These are phyloP conservation scores for Arthrobotrys conoides DNA, from an alignment of 2,329 filamentous ascomycete species.

Conservation along the genomic window DNA sequence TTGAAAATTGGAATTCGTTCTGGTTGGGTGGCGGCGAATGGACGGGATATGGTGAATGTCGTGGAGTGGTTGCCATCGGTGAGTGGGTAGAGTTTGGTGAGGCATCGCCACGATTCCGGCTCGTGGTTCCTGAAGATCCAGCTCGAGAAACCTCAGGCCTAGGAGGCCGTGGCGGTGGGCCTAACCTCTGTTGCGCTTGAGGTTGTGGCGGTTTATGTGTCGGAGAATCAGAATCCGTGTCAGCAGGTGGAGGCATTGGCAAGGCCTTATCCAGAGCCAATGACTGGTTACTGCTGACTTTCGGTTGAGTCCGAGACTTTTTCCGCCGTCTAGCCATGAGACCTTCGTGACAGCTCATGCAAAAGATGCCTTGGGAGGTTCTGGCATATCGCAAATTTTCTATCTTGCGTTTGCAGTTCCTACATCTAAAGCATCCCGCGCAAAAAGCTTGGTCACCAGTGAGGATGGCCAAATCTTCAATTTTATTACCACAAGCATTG, in stretches of 20 bases:
- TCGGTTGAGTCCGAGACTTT: slow-evolving; percentile 76
- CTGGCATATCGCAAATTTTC: slow-evolving; percentile 97
- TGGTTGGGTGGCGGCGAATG: slow-evolving; percentile 48
- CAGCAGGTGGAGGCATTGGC: slow-evolving; percentile 63
- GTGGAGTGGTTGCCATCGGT: slow-evolving; percentile 43
- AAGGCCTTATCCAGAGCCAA: slow-evolving; percentile 64
- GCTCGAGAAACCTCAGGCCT: slow-evolving; percentile 52
- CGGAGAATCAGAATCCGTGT: slow-evolving; percentile 64
- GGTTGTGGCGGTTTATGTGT: slow-evolving; percentile 60
- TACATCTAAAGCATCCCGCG: slow-evolving; percentile 94
- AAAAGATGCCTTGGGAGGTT: slow-evolving; percentile 98
- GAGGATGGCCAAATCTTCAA: slow-evolving; percentile 96
- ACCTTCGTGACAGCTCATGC: slow-evolving; percentile 98
- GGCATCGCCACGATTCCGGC: slow-evolving; percentile 49
- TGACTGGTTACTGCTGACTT: slow-evolving; percentile 61
- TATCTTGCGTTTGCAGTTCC: slow-evolving; percentile 98
- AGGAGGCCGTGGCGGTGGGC: slow-evolving; percentile 51
- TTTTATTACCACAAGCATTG: slow-evolving; percentile 95
- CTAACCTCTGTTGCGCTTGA: slow-evolving; percentile 42
- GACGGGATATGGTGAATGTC: slow-evolving; percentile 49
- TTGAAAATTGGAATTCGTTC: slow-evolving; percentile 44
- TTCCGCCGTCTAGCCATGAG: slow-evolving; percentile 93
- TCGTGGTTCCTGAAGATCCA: slow-evolving; percentile 44
- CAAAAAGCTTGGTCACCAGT: slow-evolving; percentile 99
- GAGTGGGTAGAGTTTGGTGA: slow-evolving; percentile 56